phyloP scores from a whole-genome alignment of 73 alveolate genomes.

The Paramecium sonneborni region DNA sequence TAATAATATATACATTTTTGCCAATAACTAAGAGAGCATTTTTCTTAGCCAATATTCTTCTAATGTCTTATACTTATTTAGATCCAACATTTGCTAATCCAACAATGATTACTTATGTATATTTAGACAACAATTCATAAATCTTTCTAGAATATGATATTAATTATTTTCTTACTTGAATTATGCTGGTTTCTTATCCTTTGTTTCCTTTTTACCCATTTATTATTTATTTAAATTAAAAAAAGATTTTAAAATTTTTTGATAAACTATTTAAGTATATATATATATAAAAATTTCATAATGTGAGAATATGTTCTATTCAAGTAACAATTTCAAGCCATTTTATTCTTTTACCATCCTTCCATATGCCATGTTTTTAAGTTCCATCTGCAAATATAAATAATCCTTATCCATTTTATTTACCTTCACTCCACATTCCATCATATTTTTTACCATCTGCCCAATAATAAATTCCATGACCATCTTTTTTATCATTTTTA shows the following conservation, averaged over 20 bases:
- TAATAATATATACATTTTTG: neutral
- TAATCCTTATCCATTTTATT: constrained; percentile 61
- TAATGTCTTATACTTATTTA: constrained; percentile 42
- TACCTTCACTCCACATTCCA: constrained; percentile 67
- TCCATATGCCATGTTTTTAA: constrained; percentile 34
- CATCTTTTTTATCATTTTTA: constrained; percentile 60
- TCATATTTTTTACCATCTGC: constrained; percentile 67
- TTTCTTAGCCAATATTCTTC: constrained; percentile 27
- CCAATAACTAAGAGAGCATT: constrained; percentile 47
- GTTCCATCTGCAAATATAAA: constrained; percentile 52
- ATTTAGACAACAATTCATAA: constrained; percentile 40
- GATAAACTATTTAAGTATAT: constrained; percentile 12
- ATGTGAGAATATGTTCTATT: neutral
- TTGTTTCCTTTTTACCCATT: constrained; percentile 57
- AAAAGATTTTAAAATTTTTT: constrained; percentile 33
- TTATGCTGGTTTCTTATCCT: constrained; percentile 57
- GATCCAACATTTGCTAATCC: constrained; percentile 53
- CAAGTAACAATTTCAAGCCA: constrained; percentile 41
- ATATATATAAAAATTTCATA: constrained; percentile 1
- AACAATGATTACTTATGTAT: constrained; percentile 16
- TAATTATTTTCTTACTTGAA: constrained; percentile 3
- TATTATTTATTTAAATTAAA: constrained; percentile 11
- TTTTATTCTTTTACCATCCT: constrained; percentile 55
- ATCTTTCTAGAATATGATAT: neutral
- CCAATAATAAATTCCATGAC: constrained; percentile 61